Evolutionary conservation across 495 filamentous ascomycete genomes (phyloP), one percentile per base, ranked within the genome.

Genomic region (Talaromyces trachyspermus): DNA sequence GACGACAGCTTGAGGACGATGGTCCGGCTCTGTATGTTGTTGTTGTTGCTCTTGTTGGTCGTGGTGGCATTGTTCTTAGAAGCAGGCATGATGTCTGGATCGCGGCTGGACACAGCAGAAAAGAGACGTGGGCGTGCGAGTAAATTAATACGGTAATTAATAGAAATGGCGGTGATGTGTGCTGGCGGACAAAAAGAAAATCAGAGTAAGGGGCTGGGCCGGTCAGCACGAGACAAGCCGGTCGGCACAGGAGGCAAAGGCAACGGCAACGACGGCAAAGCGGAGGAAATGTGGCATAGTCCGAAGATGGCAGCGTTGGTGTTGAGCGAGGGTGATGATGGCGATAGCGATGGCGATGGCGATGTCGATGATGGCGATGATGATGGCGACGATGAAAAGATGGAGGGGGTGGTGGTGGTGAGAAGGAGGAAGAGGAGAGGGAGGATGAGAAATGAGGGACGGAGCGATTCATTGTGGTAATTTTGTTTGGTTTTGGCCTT

Each of bases 1-100:
- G 72, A 58, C 5, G 75, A 59, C 41, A 85, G 59, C 57, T 75
- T 78, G 19, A 85, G 66, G 35, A 66, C 66, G 57, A 85, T 53
- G 23, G 79, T 56, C 56, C 77, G 74, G 44, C 54, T 57, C n/a
- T n/a, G n/a, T n/a, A n/a, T 32, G 69, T 58, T 46, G 62, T 54
- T 53, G 58, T 46, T 49, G 52, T 35, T 50, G 33, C 23, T 35
- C 38, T 64, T 50, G 66, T 62, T 57, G 63, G 59, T 65, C n/a
- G n/a, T n/a, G n/a, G n/a, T n/a, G n/a, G n/a, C n/a, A n/a, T n/a
- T n/a, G n/a, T n/a, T n/a, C n/a, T n/a, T n/a, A n/a, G n/a, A n/a
- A n/a, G 60, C 58, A 63, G 54, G 46, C 42, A 46, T 58, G 32
- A 39, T 52, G 48, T 22, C 6, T 26, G 4, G 10, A 22, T 26